Evolutionary conservation across 78 protist species (phyloP), one percentile per base, ranked within the genome.

Genomic region (Dictyostelium firmibasis): DNA sequence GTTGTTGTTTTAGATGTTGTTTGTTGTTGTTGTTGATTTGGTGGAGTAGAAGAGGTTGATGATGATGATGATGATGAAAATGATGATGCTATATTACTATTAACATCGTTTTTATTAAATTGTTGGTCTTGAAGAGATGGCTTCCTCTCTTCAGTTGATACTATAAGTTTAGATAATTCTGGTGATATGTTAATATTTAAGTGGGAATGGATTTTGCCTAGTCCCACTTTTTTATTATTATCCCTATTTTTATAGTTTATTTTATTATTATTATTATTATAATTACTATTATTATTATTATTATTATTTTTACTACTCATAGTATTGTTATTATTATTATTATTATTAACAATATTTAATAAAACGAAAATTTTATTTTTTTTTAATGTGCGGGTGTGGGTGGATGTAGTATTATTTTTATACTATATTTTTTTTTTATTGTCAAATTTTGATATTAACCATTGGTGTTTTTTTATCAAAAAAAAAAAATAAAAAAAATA

Each of bases 171-270:
- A 27, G 79, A 72, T 72, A 72, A 72, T 33, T 72, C 79, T 14
- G 79, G 79, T 72, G 79, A 72, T 33, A 72, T 72, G 31, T 72
- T 72, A 16, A 33, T 33, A 72, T 27, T 72, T 27, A 72, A 72
- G 36, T 72, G 79, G 9, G 79, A 72, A 33, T 72, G 79, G 20
- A 72, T 72, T 67, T 67, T 67, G 27, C 67, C 67, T 57, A 57
- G 20, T 27, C 75, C 75, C 35, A 25, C 31, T 20, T 27, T 29
- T 69, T 72, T 72, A 13, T 31, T 72, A 13, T 31, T 31, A 10
- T 70, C 41, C 5, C 16, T 69, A 69, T 69, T 33, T 6, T 72
- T 72, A 33, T 72, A 16, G 18, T 72, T 31, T 64, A 25, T 64
- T 25, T 64, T 70, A 14, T 70, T 31, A 13, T 70, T 70, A 13